Evolutionary conservation across 176 grass and related monocot species (phyloP).

Genomic region (Triticum monococcum): DNA sequence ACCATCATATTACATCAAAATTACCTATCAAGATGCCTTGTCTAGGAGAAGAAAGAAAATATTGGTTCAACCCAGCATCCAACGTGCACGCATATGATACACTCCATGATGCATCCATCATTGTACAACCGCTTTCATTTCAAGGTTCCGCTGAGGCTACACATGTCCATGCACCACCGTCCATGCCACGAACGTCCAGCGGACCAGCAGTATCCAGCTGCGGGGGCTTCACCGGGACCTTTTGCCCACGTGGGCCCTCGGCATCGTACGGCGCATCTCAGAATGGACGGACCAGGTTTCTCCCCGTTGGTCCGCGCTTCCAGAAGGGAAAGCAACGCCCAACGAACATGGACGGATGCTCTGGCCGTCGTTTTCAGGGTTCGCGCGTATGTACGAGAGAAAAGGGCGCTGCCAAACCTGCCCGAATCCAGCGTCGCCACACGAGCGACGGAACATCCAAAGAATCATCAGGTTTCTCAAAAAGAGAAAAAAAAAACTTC

Average conservation of each 20-base stretch:
- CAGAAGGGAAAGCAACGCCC: slow-evolving; percentile 35
- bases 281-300: slow-evolving; percentile 17
- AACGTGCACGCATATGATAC: not conserved
- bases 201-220: not conserved
- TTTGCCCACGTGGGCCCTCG: not conserved
- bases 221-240: not conserved
- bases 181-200: not conserved
- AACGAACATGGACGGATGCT: slow-evolving; percentile 16
- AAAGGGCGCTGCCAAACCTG: slow-evolving; percentile 32
- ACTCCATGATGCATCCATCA: not conserved
- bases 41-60: not conserved
- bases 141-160: not conserved
- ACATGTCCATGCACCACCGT: not conserved
- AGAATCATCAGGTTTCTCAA: no score
- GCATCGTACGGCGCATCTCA: slow-evolving; percentile 28
- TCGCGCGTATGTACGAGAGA: not conserved
- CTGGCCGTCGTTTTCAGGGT: slow-evolving; percentile 13
- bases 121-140: slow-evolving; percentile 8
- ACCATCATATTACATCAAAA: not conserved
- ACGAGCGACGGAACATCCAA: not conserved
- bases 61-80: slow-evolving; percentile 9
- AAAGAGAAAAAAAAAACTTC: no score
- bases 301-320: not conserved
- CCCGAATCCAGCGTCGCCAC: slow-evolving; percentile 24
- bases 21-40: not conserved